phyloP scores from a whole-genome alignment of 2,329 filamentous ascomycete species.

The Colletotrichum aenigma region DNA sequence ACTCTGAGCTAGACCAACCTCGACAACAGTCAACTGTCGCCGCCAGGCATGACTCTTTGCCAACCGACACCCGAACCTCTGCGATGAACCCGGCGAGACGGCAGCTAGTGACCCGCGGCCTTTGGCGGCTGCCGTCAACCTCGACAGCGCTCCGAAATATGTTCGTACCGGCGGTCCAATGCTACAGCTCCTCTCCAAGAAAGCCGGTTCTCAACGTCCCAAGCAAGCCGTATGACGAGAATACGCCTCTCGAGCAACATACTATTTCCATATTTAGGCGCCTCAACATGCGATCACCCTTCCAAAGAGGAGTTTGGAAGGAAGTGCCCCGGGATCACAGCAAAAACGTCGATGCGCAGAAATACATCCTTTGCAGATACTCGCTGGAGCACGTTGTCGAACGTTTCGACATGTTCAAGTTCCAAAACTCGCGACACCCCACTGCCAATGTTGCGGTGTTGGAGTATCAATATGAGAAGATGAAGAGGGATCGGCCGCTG shows the following conservation, averaged over 20 bases:
- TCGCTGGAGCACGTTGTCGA: background rate
- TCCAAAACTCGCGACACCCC: background rate
- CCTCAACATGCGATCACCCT: background rate
- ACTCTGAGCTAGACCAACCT: background rate
- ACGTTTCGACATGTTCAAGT: background rate
- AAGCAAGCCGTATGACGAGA: background rate
- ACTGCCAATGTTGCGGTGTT: background rate
- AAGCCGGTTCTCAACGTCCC: background rate
- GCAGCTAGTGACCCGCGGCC: background rate
- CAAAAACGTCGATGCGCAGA: background rate
- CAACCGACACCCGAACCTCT: background rate
- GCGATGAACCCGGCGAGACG: slow-evolving; percentile 1
- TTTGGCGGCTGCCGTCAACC: background rate
- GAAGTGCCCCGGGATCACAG: background rate
- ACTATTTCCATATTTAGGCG: background rate
- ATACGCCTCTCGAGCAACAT: background rate
- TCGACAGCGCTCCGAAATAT: background rate
- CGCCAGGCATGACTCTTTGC: background rate
- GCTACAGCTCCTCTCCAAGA: background rate
- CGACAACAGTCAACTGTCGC: background rate
- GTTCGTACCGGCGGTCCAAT: background rate
- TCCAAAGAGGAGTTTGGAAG: background rate
- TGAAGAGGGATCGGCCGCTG: background rate
- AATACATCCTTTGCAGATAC: background rate
- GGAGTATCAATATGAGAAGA: background rate